Base-by-base conservation (phyloP, 2,329 filamentous ascomycete genomes). In the Davidsoniella virescens region DNA sequence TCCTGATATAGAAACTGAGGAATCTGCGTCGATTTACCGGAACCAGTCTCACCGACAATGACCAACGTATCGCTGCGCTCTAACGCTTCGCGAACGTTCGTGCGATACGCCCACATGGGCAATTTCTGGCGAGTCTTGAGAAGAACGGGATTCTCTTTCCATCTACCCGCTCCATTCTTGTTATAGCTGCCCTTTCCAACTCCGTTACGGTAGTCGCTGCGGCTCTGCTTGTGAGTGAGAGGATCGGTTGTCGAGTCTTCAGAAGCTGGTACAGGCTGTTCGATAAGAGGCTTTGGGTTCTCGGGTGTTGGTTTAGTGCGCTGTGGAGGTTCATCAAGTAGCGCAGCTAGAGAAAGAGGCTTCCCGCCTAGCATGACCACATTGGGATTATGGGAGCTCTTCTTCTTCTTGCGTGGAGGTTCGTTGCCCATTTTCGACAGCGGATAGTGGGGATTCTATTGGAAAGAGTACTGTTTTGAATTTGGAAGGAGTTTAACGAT, bases 11-110 rank as follows among this genome's bases (percentile, higher is more conserved):
- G 68, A 55, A 94, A 95, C 60, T 96, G 92, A 0, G 92, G 90
- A 0, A 95, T 81, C 64, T 98, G 92, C 0, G 92, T 98, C 68
- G 85, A 93, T 67, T 98, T 98, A 61, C 92, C 92, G 12, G 86
- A 94, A 62, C 92, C 92, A 0, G 92, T 98, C 64, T 96, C 90
- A 67, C 90, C 90, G 2, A 92, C 82, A 12, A 98, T 68, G 0
- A 98, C 72, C 47, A 98, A 74, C 1, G 94, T 77, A 59, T 93
- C 77, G 54, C 77, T 79, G 4, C 61, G 58, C 10, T 69, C 68
- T 5, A 94, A 66, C 2, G 75, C 70, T 14, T 70, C 60, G 36
- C 78, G 77, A 46, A 95, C 93, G 23, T 81, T 73, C 33, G 80
- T 69, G 44, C 77, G 77, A 55, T 87, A 76, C 3, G 73, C 67